Percentiles rank a stretch among this genome's conserved stretches.
phyloP scores from a whole-genome alignment of 2,329 filamentous ascomycete genomes.

The Fusarium palustre region DNA sequence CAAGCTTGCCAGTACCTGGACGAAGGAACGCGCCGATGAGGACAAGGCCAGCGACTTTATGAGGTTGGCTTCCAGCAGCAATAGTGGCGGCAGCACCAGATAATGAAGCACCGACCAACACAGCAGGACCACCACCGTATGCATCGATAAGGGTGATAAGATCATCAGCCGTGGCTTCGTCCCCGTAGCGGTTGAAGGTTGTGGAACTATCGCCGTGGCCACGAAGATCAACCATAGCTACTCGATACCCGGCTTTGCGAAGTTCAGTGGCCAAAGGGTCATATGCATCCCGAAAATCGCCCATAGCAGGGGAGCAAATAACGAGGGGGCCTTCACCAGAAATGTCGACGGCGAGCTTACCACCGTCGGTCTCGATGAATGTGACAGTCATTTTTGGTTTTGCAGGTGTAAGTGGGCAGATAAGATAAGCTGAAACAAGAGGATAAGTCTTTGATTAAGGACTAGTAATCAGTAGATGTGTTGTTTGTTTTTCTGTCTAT shows the following conservation, averaged over 20 bases:
- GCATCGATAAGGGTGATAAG: constrained; percentile 16
- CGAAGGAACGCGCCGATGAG: constrained; percentile 28
- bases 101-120: constrained; percentile 8
- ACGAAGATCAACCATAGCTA: constrained; percentile 31
- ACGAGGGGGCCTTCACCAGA: constrained; percentile 27
- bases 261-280: constrained; percentile 12
- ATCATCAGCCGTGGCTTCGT: constrained; percentile 26
- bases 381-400: constrained; percentile 13
- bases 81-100: constrained; percentile 29
- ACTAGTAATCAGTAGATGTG: rapidly evolving
- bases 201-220: constrained; percentile 31
- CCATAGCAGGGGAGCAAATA: constrained; percentile 32
- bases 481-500: neutral
- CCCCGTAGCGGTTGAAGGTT: constrained; percentile 20
- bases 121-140: constrained; percentile 21
- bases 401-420: neutral
- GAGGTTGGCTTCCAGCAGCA: constrained; percentile 19
- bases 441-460: rapidly evolving
- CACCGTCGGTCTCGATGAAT: constrained; percentile 31
- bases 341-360: constrained; percentile 30
- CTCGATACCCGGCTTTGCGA: constrained; percentile 13
- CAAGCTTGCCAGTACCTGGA: neutral
- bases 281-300: constrained; percentile 34
- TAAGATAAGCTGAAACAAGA: neutral
- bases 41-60: constrained; percentile 24